These are phyloP conservation scores for Camelina hispida DNA, from an alignment of 345 rosid species.

Conservation along the genomic window DNA sequence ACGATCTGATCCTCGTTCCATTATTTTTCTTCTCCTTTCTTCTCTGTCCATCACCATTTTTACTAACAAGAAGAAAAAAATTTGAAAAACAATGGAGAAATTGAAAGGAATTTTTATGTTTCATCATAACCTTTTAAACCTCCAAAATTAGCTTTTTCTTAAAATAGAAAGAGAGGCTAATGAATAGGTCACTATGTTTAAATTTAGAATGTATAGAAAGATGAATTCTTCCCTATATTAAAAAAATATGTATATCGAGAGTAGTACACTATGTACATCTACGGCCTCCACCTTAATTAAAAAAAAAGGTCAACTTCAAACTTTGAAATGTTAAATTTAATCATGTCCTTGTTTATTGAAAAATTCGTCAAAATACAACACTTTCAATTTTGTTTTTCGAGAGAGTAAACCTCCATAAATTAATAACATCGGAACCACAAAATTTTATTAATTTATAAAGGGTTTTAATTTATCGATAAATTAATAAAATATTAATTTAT, in stretches of 20 bases:
- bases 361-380: too few species aligned
- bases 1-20: slow-evolving; percentile 62
- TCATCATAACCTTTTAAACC: slow-evolving; percentile 14
- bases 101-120: not conserved
- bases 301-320: too few species aligned
- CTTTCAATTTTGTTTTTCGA: too few species aligned
- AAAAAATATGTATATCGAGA: not conserved
- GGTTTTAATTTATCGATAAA: too few species aligned
- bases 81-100: not conserved
- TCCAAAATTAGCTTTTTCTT: not conserved
- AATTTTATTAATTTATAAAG: too few species aligned
- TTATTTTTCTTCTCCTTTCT: slow-evolving; percentile 56
- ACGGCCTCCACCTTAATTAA: not conserved
- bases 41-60: slow-evolving; percentile 46
- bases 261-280: not conserved
- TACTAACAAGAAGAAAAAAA: not conserved
- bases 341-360: too few species aligned
- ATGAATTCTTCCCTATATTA: not conserved
- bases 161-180: slow-evolving; percentile 34
- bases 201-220: slow-evolving; percentile 21
- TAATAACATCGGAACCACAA: too few species aligned
- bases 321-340: too few species aligned
- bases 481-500: too few species aligned
- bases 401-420: too few species aligned
- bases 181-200: slow-evolving; percentile 36